Conservation (phyloP, 2,329 filamentous ascomycete species). For the Hypoxylon sp. region DNA sequence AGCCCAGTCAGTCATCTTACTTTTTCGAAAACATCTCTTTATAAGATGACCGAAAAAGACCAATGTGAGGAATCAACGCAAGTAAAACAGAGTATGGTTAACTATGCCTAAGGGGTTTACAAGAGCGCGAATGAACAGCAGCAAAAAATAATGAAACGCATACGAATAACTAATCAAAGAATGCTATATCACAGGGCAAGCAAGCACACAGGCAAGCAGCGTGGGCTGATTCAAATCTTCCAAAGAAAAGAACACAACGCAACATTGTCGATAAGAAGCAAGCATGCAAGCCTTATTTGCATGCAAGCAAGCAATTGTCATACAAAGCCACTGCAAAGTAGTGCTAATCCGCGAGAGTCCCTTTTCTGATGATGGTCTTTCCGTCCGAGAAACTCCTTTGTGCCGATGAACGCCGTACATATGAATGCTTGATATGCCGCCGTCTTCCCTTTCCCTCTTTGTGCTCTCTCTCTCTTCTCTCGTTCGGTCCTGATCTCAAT, state of each 20-base stretch:
- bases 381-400: constrained; percentile 29
- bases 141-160: constrained; percentile 3
- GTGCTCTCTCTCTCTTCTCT: constrained; percentile 33
- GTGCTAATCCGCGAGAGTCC: constrained; percentile 26
- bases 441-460: constrained; percentile 34
- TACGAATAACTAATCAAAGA: constrained; percentile 26
- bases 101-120: too few relatives aligned
- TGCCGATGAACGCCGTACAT: constrained; percentile 36
- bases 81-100: too few relatives aligned
- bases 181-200: constrained; percentile 30
- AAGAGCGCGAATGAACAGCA: too few relatives aligned
- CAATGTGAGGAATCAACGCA: too few relatives aligned
- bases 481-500: constrained; percentile 29
- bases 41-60: too few relatives aligned
- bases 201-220: constrained; percentile 9
- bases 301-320: too few relatives aligned
- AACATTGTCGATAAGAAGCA: constrained; percentile 13
- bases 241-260: too few relatives aligned
- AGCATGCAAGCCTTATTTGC: constrained; percentile 23
- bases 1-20: too few relatives aligned
- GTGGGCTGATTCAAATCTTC: constrained; percentile 28
- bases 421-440: constrained; percentile 41
- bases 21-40: too few relatives aligned
- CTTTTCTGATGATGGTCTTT: constrained; percentile 33
- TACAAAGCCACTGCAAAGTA: constrained; percentile 30